A percentile compares a stretch with the other conserved stretches of the same genome.
Conservation (phyloP, 129 eudicot species). For the Arctium minus region DNA sequence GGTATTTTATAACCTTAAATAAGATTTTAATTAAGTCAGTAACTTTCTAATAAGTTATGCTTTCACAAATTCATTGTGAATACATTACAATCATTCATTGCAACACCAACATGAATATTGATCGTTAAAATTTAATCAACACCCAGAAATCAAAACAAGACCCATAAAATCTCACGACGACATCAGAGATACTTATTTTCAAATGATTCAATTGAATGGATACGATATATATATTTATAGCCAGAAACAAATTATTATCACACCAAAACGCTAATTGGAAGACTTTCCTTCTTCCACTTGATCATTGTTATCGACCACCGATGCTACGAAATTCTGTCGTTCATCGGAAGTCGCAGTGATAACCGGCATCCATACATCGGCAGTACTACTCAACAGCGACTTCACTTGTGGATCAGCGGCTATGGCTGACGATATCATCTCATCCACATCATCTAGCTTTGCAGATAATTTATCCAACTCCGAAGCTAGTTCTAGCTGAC, state of each 20-base stretch:
- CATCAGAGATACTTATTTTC: constrained; percentile 5
- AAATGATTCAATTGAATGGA: background rate
- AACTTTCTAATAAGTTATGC: too few relatives aligned
- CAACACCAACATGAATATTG: background rate
- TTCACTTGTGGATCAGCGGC: constrained; percentile 75
- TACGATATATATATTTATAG: background rate
- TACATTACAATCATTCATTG: background rate
- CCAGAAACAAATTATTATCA: background rate
- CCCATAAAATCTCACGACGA: background rate
- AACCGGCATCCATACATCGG: constrained; percentile 96
- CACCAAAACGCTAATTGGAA: constrained; percentile 24
- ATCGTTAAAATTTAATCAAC: background rate
- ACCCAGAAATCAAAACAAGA: background rate
- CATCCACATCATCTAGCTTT: constrained; percentile 81
- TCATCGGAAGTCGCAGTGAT: constrained; percentile 86
- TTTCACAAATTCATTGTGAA: background rate
- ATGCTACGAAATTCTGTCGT: constrained; percentile 53
- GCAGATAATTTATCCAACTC: constrained; percentile 85
- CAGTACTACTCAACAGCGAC: constrained; percentile 75
- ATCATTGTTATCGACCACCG: constrained; percentile 30
- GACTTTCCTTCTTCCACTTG: constrained; percentile 30
- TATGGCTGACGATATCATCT: constrained; percentile 83
- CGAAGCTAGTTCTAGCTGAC: constrained; percentile 70
- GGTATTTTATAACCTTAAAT: too few relatives aligned
- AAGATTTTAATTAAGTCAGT: too few relatives aligned